Conservation (phyloP, 805 yeast genomes). For the Wickerhamomyces sydowiorum region DNA sequence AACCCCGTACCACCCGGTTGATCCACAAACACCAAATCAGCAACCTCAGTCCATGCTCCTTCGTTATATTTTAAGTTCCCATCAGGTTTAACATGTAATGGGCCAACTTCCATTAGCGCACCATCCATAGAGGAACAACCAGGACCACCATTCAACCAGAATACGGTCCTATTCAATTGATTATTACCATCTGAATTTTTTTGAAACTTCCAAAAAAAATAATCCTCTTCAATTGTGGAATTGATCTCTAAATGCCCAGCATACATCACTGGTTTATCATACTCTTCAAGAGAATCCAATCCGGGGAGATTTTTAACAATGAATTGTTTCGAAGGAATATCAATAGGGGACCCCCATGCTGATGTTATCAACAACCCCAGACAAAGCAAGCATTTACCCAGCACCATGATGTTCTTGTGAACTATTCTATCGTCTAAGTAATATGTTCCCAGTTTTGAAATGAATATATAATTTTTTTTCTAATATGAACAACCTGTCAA, state of each 20-base stretch:
- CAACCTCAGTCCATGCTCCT: slow-evolving; percentile 81
- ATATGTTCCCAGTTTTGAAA: no score
- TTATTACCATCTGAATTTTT: slow-evolving; percentile 13
- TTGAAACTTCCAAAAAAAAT: slow-evolving; percentile 24
- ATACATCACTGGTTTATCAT: slow-evolving; percentile 34
- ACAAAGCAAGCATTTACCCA: not conserved
- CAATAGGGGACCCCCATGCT: slow-evolving; percentile 10
- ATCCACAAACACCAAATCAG: slow-evolving; percentile 80
- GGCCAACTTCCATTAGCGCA: slow-evolving; percentile 88
- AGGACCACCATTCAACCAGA: slow-evolving; percentile 98
- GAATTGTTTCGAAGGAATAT: slow-evolving; percentile 9
- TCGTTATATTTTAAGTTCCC: slow-evolving; percentile 46
- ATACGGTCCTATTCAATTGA: slow-evolving; percentile 39
- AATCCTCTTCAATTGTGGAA: slow-evolving; percentile 13
- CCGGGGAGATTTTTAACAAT: slow-evolving; percentile 19
- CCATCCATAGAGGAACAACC: slow-evolving; percentile 99
- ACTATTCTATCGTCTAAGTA: no score
- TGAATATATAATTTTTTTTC: no score
- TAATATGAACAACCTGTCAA: no score
- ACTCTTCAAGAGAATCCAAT: slow-evolving; percentile 9
- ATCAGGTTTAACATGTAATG: slow-evolving; percentile 53
- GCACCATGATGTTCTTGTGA: no score
- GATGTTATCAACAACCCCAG: not conserved
- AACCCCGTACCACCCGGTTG: slow-evolving; percentile 96
- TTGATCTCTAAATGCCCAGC: slow-evolving; percentile 32